Evolutionary conservation across 73 alveolate species (phyloP).

Genomic region (Paraurostyla sp.): DNA sequence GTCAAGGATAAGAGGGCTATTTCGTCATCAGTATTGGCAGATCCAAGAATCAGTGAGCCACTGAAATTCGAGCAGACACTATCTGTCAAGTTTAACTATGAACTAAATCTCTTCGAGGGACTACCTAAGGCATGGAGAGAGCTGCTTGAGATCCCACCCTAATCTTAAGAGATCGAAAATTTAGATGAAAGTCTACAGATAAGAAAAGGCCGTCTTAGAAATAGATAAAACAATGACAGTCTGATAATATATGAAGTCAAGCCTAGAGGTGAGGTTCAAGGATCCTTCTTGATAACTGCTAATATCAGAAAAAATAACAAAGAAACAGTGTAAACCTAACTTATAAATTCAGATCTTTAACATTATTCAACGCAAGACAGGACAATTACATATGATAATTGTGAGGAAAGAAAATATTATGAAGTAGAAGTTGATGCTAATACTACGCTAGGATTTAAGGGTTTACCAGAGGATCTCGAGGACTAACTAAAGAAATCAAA

Average conservation of each 20-base stretch:
- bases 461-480: slow-evolving; percentile 53
- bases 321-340: neutral
- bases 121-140: slow-evolving; percentile 63
- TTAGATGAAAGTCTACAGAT: slow-evolving; percentile 50
- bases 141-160: slow-evolving; percentile 51
- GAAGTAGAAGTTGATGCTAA: slow-evolving; percentile 29
- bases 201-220: neutral
- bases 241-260: slow-evolving; percentile 20
- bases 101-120: slow-evolving; percentile 35
- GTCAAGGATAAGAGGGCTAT: too few relatives aligned
- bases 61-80: slow-evolving; percentile 12
- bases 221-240: neutral
- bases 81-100: slow-evolving; percentile 15
- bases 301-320: neutral
- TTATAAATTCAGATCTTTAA: neutral
- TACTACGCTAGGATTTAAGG: slow-evolving; percentile 6
- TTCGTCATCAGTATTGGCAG: neutral
- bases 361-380: slow-evolving; percentile 22
- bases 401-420: slow-evolving; percentile 25
- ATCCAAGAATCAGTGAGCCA: slow-evolving; percentile 50
- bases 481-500: slow-evolving; percentile 21
- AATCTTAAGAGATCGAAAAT: slow-evolving; percentile 34
- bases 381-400: neutral
- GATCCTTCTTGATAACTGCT: slow-evolving; percentile 32
- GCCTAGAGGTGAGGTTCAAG: slow-evolving; percentile 14